Base-by-base conservation (phyloP, 176 grass and related monocot species). In the Musa troglodytarum region DNA sequence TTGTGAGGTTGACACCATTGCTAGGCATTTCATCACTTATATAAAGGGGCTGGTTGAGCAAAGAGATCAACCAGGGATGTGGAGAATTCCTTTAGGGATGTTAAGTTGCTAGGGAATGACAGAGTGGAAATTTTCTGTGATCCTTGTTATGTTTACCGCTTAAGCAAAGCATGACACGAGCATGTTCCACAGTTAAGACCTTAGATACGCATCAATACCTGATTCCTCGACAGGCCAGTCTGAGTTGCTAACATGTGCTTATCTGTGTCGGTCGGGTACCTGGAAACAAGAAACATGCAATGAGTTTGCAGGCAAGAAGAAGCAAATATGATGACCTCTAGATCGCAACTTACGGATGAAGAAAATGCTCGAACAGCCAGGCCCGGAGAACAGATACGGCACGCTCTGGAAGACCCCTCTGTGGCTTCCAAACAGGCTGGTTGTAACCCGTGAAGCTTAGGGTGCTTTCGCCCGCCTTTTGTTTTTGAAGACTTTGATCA, bases 181-280 rank as follows among this genome's bases (percentile, higher is more conserved):
- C 34, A 43, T 43, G 34, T 34, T 34, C 2, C 29, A 34, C 3
- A 0, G 34, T 43, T 0, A 43, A 43, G 4, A 43, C 34, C 4
- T 43, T 43, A 43, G 34, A 43, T 43, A 43, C 6, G 34, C 68
- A 68, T 3, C 25, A 5, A 15, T 84, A 88, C 86, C 86, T 88
- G 86, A 75, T 89, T 89, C 55, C 87, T 61, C 20, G 87, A 85
- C 53, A 89, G 66, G 34, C 87, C 87, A 71, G 87, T 89, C 63
- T 89, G 87, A 62, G 82, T 72, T 16, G 87, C 87, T 64, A 85
- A 72, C 87, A 89, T 89, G 82, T 85, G 87, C 79, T 89, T 89
- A 72, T 89, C 87, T 19, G 79, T 53, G 11, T 89, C 87, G 67
- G 87, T 85, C 9, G 87, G 87, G 73, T 89, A 89, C 76, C 87